phyloP scores from a whole-genome alignment of 1,284 basidiomycete species.

The Vanrija sp. region DNA sequence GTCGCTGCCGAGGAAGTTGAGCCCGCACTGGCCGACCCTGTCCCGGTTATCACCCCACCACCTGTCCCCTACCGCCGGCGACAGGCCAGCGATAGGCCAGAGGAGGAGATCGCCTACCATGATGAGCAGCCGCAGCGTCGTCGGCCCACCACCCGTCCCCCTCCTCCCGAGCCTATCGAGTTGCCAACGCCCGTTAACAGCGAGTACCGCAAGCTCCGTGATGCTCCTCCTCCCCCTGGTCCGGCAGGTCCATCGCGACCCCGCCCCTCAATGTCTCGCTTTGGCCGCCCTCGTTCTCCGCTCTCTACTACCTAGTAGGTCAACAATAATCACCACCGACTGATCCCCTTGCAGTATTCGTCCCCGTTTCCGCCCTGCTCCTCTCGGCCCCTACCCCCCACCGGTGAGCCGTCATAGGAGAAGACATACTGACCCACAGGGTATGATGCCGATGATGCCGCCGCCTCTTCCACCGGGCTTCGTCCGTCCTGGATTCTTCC shows the following conservation, averaged over 20 bases:
- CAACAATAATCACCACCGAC: too few species aligned
- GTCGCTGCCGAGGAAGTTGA: slow-evolving; percentile 17
- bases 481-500: slow-evolving; percentile 31
- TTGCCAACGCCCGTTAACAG: slow-evolving; percentile 43
- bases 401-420: too few species aligned
- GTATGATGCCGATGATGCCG: slow-evolving; percentile 43
- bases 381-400: not conserved
- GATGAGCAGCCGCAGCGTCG: not conserved
- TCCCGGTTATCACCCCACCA: slow-evolving; percentile 1
- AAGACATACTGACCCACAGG: slow-evolving; percentile 20
- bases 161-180: slow-evolving; percentile 25
- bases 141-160: not conserved
- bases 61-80: not conserved
- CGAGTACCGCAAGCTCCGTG: not conserved
- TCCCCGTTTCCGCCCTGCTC: too few species aligned
- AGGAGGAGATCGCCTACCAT: not conserved
- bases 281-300: slow-evolving; percentile 42
- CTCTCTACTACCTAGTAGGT: slow-evolving; percentile 47
- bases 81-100: not conserved
- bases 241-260: slow-evolving; percentile 20
- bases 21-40: not conserved
- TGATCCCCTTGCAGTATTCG: too few species aligned
- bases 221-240: not conserved
- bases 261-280: slow-evolving; percentile 33
- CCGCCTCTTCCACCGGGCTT: too few species aligned